A percentile compares a stretch with the other conserved stretches of the same genome.
phyloP scores from a whole-genome alignment of 2,329 filamentous ascomycete genomes.

The Sporothrix pallida region DNA sequence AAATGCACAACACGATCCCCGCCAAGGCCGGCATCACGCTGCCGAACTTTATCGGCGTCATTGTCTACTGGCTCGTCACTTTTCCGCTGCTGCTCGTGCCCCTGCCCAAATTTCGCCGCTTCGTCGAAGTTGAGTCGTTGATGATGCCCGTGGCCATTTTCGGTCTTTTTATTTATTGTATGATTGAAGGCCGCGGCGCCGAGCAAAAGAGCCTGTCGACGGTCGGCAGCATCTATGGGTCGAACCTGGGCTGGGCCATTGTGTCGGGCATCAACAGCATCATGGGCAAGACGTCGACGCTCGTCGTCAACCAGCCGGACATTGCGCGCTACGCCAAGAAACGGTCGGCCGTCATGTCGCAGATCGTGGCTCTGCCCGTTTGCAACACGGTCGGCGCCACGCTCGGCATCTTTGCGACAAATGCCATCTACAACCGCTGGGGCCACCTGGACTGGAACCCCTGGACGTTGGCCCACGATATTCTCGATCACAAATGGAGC shows the following conservation, averaged over 20 bases:
- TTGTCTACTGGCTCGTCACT: conserved; percentile 16
- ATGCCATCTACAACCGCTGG: conserved; percentile 52
- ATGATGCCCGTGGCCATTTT: neutral
- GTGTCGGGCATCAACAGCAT: conserved; percentile 23
- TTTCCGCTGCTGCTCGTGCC: neutral
- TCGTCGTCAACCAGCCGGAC: conserved; percentile 53
- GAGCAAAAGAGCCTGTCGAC: conserved; percentile 24
- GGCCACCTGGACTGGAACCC: conserved; percentile 43
- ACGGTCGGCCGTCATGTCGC: conserved; percentile 49
- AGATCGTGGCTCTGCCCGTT: conserved; percentile 50
- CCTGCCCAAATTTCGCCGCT: conserved; percentile 18
- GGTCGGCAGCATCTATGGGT: conserved; percentile 13
- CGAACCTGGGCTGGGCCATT: conserved; percentile 24
- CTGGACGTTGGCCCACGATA: conserved; percentile 39
- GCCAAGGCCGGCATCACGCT: conserved; percentile 38
- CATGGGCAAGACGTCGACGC: conserved; percentile 32
- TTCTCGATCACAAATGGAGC: conserved; percentile 39
- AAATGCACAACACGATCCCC: conserved; percentile 40
- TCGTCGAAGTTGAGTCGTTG: neutral
- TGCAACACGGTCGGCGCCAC: conserved; percentile 50
- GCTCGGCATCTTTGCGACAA: conserved; percentile 53
- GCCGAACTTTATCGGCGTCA: conserved; percentile 3
- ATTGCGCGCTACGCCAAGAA: conserved; percentile 51
- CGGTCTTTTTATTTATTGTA: conserved; percentile 14
- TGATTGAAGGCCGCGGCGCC: neutral